Evolutionary conservation across 495 filamentous ascomycete species (phyloP), one percentile per base, ranked within the genome.

Genomic region (Aspergillus conjunctus): DNA sequence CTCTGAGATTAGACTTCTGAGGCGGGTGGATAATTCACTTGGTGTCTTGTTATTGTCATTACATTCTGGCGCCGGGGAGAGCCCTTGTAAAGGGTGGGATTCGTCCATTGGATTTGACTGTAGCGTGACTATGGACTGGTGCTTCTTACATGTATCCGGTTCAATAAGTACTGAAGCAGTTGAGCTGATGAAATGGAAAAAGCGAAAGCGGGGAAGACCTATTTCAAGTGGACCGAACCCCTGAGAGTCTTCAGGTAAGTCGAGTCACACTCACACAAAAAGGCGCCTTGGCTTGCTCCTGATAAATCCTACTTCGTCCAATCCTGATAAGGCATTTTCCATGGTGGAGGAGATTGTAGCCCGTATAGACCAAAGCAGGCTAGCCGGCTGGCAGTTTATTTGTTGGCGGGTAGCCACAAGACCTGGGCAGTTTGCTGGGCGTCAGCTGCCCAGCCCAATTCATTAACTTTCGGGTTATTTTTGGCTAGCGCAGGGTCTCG

Each of bases 211-310:
- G 43, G 43, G 43, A 18, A 18, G 5, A n/a, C 14, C 1, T 46
- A 18, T 46, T 18, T 46, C 15, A 46, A 46, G 43, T 12, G 43
- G 43, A 4, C 43, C n/a, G 43, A 46, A 15, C 11, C 43, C 43
- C 43, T 12, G 18, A 18, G 14, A n/a, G 17, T 46, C 8, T 18
- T 46, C 43, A 20, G 43, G 43, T 6, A 3, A 3, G 4, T 45
- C 14, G 43, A 45, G 43, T n/a, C 43, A 45, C 43, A 45, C 43
- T 45, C 1, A 45, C 2, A 46, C 17, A 46, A 46, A 46, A 46
- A 46, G 18, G 43, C 43, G 5, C 43, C 43, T n/a, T 46, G 43
- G 43, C 43, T 46, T 46, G 43, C 43, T 46, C 43, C 43, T 46
- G 43, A 4, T 46, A 46, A 46, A 1, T 46, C 0, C 43, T 46